Evolutionary conservation across 169 alveolate species (phyloP).

Genomic region (Cystoisospora suis): DNA sequence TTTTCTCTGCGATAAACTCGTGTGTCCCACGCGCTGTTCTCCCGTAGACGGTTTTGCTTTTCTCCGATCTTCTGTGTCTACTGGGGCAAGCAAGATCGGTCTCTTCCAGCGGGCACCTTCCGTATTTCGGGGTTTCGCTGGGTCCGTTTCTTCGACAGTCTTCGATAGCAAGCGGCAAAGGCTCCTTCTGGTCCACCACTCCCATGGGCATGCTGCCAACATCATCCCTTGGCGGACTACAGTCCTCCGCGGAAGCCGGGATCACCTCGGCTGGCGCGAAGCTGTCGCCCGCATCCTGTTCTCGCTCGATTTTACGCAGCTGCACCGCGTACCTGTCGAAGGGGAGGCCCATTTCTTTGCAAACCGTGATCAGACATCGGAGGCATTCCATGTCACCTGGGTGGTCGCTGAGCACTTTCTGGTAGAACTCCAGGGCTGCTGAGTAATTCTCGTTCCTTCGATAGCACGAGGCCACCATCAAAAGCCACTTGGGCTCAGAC

Average conservation of each 20-base stretch:
- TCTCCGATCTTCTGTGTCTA: too few species aligned
- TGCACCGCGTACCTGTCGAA: neutral
- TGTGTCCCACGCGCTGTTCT: too few species aligned
- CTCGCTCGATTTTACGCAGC: neutral
- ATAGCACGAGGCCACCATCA: conserved; percentile 91
- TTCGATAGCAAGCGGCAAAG: too few species aligned
- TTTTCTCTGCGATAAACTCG: too few species aligned
- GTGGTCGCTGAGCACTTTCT: conserved; percentile 20
- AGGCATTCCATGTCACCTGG: conserved; percentile 45
- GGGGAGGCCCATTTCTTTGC: conserved; percentile 1
- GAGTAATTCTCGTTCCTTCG: conserved; percentile 84
- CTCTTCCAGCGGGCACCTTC: too few species aligned
- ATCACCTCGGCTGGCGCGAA: neutral
- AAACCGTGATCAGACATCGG: neutral
- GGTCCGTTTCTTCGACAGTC: too few species aligned
- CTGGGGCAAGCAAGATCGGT: too few species aligned
- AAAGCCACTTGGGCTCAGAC: conserved; percentile 86
- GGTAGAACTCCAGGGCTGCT: conserved; percentile 67
- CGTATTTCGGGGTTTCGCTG: too few species aligned
- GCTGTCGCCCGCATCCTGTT: neutral
- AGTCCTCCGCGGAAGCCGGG: neutral
- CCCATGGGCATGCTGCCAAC: too few species aligned
- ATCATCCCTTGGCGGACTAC: too few species aligned
- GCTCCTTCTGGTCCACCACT: too few species aligned
- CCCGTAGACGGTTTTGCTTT: too few species aligned